phyloP scores from a whole-genome alignment of 1,284 basidiomycete species.

The Cerioporus squamosus region DNA sequence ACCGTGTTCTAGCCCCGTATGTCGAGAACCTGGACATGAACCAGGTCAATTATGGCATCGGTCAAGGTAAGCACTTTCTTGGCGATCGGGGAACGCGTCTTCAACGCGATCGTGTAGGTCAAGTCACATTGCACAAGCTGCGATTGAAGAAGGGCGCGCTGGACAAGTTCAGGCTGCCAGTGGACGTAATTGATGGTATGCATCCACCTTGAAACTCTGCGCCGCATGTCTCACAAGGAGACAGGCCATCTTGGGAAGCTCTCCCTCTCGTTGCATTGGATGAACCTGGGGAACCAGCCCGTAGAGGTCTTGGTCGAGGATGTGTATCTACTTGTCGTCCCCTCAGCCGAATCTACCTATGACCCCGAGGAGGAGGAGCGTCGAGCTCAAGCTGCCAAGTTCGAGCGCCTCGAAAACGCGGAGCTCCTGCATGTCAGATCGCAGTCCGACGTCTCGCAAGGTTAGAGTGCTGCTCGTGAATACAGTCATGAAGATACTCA shows the following conservation, averaged over 20 bases:
- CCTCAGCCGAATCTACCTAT: conserved; percentile 72
- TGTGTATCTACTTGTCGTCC: conserved; percentile 93
- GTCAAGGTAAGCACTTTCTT: conserved; percentile 63
- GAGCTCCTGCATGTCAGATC: conserved; percentile 83
- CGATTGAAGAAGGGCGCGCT: conserved; percentile 93
- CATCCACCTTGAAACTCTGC: not conserved
- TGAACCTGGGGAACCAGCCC: conserved; percentile 91
- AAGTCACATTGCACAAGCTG: conserved; percentile 82
- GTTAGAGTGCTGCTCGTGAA: conserved; percentile 34
- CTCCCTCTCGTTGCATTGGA: conserved; percentile 94
- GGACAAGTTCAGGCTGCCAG: conserved; percentile 95
- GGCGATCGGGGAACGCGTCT: not conserved
- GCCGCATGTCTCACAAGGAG: not conserved
- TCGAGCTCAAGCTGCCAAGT: conserved; percentile 85
- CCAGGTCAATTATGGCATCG: conserved; percentile 95
- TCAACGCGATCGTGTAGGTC: conserved; percentile 55
- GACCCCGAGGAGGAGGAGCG: conserved; percentile 88
- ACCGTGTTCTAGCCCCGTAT: conserved; percentile 93
- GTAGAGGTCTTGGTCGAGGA: conserved; percentile 94
- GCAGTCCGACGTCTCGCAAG: conserved; percentile 57
- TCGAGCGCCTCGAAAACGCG: conserved; percentile 87
- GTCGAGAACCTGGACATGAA: conserved; percentile 96
- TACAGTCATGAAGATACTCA: conserved; percentile 3
- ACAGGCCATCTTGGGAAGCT: conserved; percentile 93
- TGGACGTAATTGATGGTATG: conserved; percentile 93